phyloP scores from a whole-genome alignment of 257 asterid genomes.

The Phtheirospermum japonicum region DNA sequence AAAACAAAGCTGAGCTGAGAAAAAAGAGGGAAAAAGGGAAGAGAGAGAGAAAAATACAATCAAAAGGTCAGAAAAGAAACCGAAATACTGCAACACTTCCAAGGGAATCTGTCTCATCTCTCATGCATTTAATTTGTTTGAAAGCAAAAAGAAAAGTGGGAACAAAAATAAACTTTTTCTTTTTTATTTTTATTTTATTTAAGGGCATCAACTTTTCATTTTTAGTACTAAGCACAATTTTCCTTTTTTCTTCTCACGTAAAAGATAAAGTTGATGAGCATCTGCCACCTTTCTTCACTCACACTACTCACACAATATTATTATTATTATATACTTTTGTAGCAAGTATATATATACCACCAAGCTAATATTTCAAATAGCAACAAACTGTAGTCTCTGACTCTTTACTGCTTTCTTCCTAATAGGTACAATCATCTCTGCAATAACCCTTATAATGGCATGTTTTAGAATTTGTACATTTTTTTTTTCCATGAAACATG shows the following conservation, averaged over 20 bases:
- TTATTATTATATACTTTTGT: conserved; percentile 6
- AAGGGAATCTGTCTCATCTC: conserved; percentile 31
- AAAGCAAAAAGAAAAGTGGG: conserved; percentile 9
- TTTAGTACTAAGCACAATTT: conserved; percentile 21
- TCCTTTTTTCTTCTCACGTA: conserved; percentile 35
- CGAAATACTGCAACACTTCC: conserved; percentile 43
- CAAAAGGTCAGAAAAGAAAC: conserved; percentile 34
- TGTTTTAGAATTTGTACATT: too few species aligned
- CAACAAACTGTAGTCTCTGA: conserved; percentile 72
- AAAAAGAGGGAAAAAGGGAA: too few species aligned
- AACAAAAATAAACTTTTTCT: background rate
- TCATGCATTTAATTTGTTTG: conserved; percentile 26
- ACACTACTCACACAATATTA: conserved; percentile 1
- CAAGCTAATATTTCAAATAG: conserved; percentile 36
- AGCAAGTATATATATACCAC: background rate
- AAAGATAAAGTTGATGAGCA: conserved; percentile 66
- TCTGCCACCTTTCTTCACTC: conserved; percentile 42
- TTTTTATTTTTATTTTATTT: background rate
- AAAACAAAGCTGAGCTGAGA: too few species aligned
- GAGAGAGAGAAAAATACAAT: conserved; percentile 19
- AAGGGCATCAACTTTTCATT: conserved; percentile 21
- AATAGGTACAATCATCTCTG: too few species aligned
- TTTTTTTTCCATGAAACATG: too few species aligned
- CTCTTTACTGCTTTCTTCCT: conserved; percentile 54
- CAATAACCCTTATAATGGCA: too few species aligned